Base-by-base conservation (phyloP, 305 asterid genomes). In the Fraxinus sp. region DNA sequence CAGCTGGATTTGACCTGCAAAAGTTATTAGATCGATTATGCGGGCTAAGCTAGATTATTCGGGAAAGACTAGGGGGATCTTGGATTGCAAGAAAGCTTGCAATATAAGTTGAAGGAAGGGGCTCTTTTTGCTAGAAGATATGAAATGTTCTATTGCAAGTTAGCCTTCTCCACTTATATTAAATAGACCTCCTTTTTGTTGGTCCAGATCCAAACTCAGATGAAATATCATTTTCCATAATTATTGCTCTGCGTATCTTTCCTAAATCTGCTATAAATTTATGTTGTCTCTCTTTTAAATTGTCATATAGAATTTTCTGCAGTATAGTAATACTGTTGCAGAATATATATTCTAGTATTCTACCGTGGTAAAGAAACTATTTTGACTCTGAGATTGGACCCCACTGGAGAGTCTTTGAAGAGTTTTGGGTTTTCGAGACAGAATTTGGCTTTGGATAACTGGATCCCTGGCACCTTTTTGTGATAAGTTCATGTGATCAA, bases 1-100 rank as follows among this genome's bases (percentile, higher is more conserved):
- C 49, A 35, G 49, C 77, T 83, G 79, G 44, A 36, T 55, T 76
- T 68, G 35, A 75, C 81, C 66, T 81, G 22, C 79, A 52, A 81
- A 81, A 57, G 76, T 75, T 36, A 26, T 70, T 2, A 41, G 7
- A 32, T 78, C 18, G 62, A 37, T 70, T 74, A 44, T 76, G 33
- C 64, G 55, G 81, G 77, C 32, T 41, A 64, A 77, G 71, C 80
- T 33, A 75, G 77, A 55, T 26, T 59, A 59, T 59, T 59, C 3
- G 22, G 36, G 36, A 4, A 16, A 70, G 57, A 49, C 72, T 64
- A 64, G 73, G 74, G 76, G 52, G 75, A 66, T 78, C 24, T 32
- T 28, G 75, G 75, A 13, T 70, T 32, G 39, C 75, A 28, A 11
- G 75, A 30, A 13, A 70, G 75, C 22, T 32, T 30, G 75, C 74